Conservation (phyloP, 2,329 filamentous ascomycete species). For the Venturia carpophila region DNA sequence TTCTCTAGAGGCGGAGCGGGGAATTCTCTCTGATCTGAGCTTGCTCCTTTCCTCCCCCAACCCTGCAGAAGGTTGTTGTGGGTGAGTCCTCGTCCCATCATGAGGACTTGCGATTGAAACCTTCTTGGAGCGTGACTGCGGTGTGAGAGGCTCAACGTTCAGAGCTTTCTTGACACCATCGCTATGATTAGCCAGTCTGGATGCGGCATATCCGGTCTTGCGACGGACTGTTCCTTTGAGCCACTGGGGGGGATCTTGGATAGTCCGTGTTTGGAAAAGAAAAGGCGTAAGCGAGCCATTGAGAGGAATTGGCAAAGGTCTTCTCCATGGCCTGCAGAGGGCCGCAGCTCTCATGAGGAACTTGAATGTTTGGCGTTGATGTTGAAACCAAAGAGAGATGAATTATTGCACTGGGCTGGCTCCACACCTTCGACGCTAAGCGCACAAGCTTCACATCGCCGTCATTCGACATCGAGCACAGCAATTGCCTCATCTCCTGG, state of each 20-base stretch:
- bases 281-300: constrained; percentile 13
- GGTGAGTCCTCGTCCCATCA: not conserved
- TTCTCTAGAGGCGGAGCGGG: not conserved
- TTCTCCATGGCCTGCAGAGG: constrained; percentile 4
- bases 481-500: not conserved
- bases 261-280: constrained; percentile 18
- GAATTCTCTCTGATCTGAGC: not conserved
- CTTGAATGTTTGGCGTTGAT: not conserved
- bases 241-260: not conserved
- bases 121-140: not conserved
- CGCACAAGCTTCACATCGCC: not conserved
- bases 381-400: not conserved
- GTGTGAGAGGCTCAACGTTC: not conserved
- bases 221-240: not conserved
- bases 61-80: not conserved
- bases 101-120: too few relatives aligned
- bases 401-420: not conserved
- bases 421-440: not conserved
- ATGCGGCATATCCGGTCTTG: not conserved
- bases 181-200: not conserved
- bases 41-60: not conserved
- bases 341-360: constrained; percentile 10
- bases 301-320: not conserved
- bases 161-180: not conserved
- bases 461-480: not conserved